Evolutionary conservation across 768 basidiomycete genomes (phyloP).

Genomic region (Baorangia bicolor): DNA sequence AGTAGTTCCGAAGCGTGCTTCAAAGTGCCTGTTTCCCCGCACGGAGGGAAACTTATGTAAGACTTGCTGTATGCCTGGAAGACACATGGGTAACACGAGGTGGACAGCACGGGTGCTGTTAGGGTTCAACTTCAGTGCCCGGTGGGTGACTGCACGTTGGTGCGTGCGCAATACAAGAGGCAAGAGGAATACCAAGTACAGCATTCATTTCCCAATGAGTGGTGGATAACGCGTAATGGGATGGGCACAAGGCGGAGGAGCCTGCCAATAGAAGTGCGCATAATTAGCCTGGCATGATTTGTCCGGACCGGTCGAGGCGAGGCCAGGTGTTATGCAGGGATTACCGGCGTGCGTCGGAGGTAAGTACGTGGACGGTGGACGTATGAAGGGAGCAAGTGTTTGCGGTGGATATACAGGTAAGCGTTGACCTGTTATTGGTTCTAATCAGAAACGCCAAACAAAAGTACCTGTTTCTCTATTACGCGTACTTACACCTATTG

Average conservation of each 20-base stretch:
- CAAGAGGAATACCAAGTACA: neutral
- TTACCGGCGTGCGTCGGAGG: slow-evolving; percentile 1
- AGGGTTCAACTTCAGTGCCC: neutral
- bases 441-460: neutral
- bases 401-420: neutral
- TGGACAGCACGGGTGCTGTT: neutral
- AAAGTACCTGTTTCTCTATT: neutral
- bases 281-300: neutral
- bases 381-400: neutral
- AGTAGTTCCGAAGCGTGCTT: neutral
- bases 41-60: slow-evolving; percentile 16
- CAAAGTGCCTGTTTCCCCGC: slow-evolving; percentile 1
- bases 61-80: slow-evolving; percentile 6
- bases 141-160: neutral
- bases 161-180: neutral
- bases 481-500: too few relatives aligned
- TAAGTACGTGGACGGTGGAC: too few relatives aligned
- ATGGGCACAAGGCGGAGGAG: neutral
- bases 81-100: slow-evolving; percentile 26
- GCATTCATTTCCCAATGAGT: neutral
- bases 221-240: neutral
- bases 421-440: neutral
- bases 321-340: too few relatives aligned
- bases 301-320: too few relatives aligned
- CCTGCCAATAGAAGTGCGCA: neutral